Evolutionary conservation across 106 monocot genomes (phyloP), one percentile per base, ranked within the genome.

Genomic region (Apostasia ramifera): DNA sequence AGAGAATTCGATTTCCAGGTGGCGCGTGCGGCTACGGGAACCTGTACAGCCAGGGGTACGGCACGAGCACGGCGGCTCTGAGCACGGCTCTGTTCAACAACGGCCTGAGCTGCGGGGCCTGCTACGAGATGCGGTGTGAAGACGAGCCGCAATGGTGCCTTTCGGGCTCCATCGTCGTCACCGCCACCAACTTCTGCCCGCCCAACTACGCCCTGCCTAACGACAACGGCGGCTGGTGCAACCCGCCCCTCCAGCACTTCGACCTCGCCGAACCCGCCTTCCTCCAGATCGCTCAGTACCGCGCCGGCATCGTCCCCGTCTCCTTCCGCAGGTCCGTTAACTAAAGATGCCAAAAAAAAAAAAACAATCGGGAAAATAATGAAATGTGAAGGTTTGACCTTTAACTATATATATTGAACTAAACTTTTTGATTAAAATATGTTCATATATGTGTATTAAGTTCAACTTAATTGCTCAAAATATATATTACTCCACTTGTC

Each of bases 161-260:
- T 10, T 68, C 83, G 12, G 75, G 71, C 56, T 67, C 75, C 51
- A 79, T 83, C 71, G 58, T 58, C 68, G 75, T 83, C 71, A 83
- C 83, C 2, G 83, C 83, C 57, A 83, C 83, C 71, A 83, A 83
- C 71, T 83, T 79, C 61, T 79, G 83, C 63, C 83, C 83, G 3
- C 83, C 83, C 0, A 83, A 83, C 68, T 75, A 57, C n/a, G 75
- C 79, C 15, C 74, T 83, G 12, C 13, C 83, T 52, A 79, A 83
- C 71, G 83, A 83, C 72, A 79, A 83, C 53, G 83, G 83, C 40
- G 83, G 83, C 11, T 79, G 82, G 82, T 82, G 82, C 82, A 82
- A 82, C 63, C 82, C 82, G 51, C 82, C 82, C 52, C 82, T 82
- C 42, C 83, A 83, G 58, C 83, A 83, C 56, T 83, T 83, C 53